phyloP scores from a whole-genome alignment of 768 basidiomycete species.

The Suillus luteus region DNA sequence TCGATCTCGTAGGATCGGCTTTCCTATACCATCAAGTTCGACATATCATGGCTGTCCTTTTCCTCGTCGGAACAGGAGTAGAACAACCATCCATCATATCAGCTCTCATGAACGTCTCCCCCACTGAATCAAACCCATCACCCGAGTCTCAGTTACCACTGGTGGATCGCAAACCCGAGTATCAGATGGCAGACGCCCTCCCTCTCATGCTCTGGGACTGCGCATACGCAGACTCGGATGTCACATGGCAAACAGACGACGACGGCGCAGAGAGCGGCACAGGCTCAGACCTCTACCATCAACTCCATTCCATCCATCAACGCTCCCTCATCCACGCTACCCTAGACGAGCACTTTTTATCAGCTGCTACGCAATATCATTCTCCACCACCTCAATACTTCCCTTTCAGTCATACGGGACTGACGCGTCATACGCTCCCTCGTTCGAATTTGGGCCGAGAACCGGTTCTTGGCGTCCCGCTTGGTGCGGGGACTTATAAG shows the following conservation, averaged over 20 bases:
- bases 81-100: slow-evolving; percentile 73
- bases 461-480: slow-evolving; percentile 50
- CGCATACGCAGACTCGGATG: slow-evolving; percentile 62
- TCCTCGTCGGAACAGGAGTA: slow-evolving; percentile 81
- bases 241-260: slow-evolving; percentile 71
- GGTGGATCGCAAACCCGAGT: slow-evolving; percentile 78
- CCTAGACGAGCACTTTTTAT: slow-evolving; percentile 66
- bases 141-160: slow-evolving; percentile 39
- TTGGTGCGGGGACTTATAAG: slow-evolving; percentile 72
- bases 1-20: slow-evolving; percentile 84
- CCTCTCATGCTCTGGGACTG: slow-evolving; percentile 94
- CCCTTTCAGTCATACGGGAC: slow-evolving; percentile 35
- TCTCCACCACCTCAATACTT: slow-evolving; percentile 40
- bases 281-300: slow-evolving; percentile 47
- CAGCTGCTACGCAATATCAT: slow-evolving; percentile 56
- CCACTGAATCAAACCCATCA: slow-evolving; percentile 29
- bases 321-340: slow-evolving; percentile 62
- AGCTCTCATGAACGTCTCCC: slow-evolving; percentile 67
- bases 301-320: slow-evolving; percentile 53
- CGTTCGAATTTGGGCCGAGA: slow-evolving; percentile 17
- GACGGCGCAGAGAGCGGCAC: slow-evolving; percentile 31
- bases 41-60: slow-evolving; percentile 89
- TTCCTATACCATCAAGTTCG: slow-evolving; percentile 96
- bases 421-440: slow-evolving; percentile 24
- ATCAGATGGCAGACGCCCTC: slow-evolving; percentile 91